Conservation (phyloP, 495 filamentous ascomycete species). For the Cudoniella acicularis region DNA sequence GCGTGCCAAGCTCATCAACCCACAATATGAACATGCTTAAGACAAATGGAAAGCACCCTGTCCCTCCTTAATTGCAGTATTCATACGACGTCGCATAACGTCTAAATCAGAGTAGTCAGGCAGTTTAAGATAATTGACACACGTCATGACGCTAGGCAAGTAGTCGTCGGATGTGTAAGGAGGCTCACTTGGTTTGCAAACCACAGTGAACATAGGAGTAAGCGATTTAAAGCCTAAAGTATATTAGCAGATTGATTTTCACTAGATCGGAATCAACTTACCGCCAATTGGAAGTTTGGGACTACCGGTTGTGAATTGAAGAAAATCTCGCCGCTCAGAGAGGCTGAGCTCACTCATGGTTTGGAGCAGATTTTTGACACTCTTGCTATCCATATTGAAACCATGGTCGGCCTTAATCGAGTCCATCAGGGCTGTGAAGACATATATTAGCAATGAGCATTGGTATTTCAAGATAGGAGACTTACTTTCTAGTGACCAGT, state of each 20-base stretch:
- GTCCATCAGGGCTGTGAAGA: slow-evolving; percentile 76
- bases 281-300: slow-evolving; percentile 98
- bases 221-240: slow-evolving; percentile 86
- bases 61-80: slow-evolving; percentile 90
- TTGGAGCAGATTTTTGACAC: slow-evolving; percentile 89
- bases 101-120: slow-evolving; percentile 88
- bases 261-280: slow-evolving; percentile 39
- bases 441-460: slow-evolving; percentile 10
- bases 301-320: slow-evolving; percentile 98
- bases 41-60: slow-evolving; percentile 98
- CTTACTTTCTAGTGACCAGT: slow-evolving; percentile 97
- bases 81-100: slow-evolving; percentile 69
- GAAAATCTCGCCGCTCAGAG: slow-evolving; percentile 82
- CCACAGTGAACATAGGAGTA: slow-evolving; percentile 97
- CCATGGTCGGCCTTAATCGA: slow-evolving; percentile 99
- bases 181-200: slow-evolving; percentile 94
- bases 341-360: slow-evolving; percentile 85
- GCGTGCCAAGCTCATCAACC: slow-evolving; percentile 1
- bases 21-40: slow-evolving; percentile 35
- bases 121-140: slow-evolving; percentile 98
- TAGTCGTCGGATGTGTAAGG: slow-evolving; percentile 96
- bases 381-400: slow-evolving; percentile 98
- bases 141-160: slow-evolving; percentile 98
- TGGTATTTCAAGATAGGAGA: slow-evolving; percentile 16
- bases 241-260: slow-evolving; percentile 12